These are phyloP conservation scores for Fusarium mexicanum DNA, from an alignment of 2,329 filamentous ascomycete species.

Conservation along the genomic window DNA sequence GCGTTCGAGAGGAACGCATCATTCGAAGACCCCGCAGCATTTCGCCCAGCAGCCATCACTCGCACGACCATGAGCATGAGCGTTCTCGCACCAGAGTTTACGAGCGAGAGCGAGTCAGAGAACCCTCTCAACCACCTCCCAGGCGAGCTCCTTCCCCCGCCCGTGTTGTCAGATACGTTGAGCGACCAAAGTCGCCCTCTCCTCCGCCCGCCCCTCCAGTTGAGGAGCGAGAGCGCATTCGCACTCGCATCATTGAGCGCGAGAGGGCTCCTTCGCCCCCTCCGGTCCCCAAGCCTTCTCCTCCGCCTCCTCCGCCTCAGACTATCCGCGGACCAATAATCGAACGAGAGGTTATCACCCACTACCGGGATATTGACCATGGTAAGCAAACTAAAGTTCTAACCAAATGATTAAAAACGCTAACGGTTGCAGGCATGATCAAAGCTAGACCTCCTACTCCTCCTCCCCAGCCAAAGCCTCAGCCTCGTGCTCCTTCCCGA, in stretches of 20 bases:
- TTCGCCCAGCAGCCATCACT: slow-evolving; percentile 47
- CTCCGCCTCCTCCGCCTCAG: slow-evolving; percentile 68
- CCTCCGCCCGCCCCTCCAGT: slow-evolving; percentile 33
- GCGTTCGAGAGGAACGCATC: slow-evolving; percentile 55
- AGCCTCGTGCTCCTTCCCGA: slow-evolving; percentile 56
- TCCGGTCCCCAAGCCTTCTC: slow-evolving; percentile 59
- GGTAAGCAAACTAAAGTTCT: slow-evolving; percentile 60
- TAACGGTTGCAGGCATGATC: slow-evolving; percentile 55
- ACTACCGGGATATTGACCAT: slow-evolving; percentile 88
- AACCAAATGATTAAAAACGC: background rate
- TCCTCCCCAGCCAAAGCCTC: slow-evolving; percentile 56
- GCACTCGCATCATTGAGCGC: slow-evolving; percentile 59
- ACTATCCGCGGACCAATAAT: slow-evolving; percentile 81
- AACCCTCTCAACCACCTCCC: slow-evolving; percentile 53
- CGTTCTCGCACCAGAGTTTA: slow-evolving; percentile 47
- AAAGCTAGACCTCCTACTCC: slow-evolving; percentile 55
- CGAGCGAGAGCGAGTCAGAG: slow-evolving; percentile 46
- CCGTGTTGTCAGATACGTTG: slow-evolving; percentile 53
- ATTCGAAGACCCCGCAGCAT: slow-evolving; percentile 56
- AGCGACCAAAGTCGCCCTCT: slow-evolving; percentile 51
- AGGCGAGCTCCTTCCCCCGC: slow-evolving; percentile 51
- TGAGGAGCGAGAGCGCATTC: slow-evolving; percentile 58
- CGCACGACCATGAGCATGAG: slow-evolving; percentile 50
- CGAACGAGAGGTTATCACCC: slow-evolving; percentile 88
- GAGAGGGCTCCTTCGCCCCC: slow-evolving; percentile 48